These are phyloP conservation scores for Penicillium sp. DNA, from an alignment of 2,329 filamentous ascomycete genomes.

Conservation along the genomic window DNA sequence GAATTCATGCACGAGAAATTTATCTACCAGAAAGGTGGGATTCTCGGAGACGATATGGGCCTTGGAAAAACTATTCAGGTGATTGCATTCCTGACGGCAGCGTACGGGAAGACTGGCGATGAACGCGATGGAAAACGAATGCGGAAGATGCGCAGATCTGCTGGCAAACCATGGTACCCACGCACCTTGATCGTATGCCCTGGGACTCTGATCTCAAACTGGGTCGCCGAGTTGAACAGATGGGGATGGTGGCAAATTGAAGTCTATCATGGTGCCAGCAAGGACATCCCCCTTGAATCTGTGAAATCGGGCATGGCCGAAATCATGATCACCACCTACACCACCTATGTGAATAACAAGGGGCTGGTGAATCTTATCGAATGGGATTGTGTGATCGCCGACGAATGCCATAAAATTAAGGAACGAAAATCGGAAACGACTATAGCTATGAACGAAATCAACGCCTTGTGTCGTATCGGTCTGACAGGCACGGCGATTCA, in stretches of 20 bases:
- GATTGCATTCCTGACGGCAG: slow-evolving; percentile 84
- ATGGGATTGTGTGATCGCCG: slow-evolving; percentile 93
- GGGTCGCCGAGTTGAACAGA: slow-evolving; percentile 78
- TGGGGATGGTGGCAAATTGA: slow-evolving; percentile 98
- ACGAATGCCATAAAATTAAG: slow-evolving; percentile 91
- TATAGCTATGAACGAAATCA: slow-evolving; percentile 84
- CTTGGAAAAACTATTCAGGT: slow-evolving; percentile 96
- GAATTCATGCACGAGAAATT: slow-evolving; percentile 85
- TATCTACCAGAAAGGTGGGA: slow-evolving; percentile 84
- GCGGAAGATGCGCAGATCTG: slow-evolving; percentile 73
- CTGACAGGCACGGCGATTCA: slow-evolving; percentile 95
- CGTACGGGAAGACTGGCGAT: slow-evolving; percentile 92
- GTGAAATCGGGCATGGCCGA: slow-evolving; percentile 77
- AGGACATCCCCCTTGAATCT: slow-evolving; percentile 70
- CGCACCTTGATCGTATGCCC: slow-evolving; percentile 84
- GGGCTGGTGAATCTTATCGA: slow-evolving; percentile 76
- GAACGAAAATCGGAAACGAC: slow-evolving; percentile 75
- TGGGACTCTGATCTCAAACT: slow-evolving; percentile 84
- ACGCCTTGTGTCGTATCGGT: slow-evolving; percentile 87
- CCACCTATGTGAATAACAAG: slow-evolving; percentile 77
- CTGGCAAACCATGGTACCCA: slow-evolving; percentile 71
- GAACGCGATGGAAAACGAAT: slow-evolving; percentile 82
- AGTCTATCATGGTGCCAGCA: slow-evolving; percentile 71
- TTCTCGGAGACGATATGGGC: slow-evolving; percentile 97
- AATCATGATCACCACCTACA: slow-evolving; percentile 92